Conservation (phyloP, 306 rosid species). For the Canavalia ensiformis region DNA sequence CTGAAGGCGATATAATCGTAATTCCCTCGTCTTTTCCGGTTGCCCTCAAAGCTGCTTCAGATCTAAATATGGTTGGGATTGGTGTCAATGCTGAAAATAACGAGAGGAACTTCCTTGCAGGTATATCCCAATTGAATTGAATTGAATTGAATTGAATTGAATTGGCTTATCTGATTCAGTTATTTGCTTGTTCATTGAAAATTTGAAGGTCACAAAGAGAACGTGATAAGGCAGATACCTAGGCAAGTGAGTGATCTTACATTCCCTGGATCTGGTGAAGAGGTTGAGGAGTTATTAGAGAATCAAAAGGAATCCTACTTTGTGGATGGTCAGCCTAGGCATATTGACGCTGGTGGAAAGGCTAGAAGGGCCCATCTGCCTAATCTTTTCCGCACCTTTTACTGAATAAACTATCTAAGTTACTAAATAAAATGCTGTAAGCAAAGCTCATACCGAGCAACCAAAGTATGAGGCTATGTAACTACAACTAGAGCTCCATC, state of each 20-base stretch:
- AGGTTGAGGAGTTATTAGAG: slow-evolving; percentile 44
- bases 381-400: too few species aligned
- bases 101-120: slow-evolving; percentile 60
- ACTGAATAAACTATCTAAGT: too few species aligned
- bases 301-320: slow-evolving; percentile 51
- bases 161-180: neutral
- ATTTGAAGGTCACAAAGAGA: slow-evolving; percentile 49
- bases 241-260: slow-evolving; percentile 44
- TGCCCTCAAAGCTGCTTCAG: slow-evolving; percentile 42
- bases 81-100: slow-evolving; percentile 57
- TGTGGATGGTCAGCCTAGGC: slow-evolving; percentile 43
- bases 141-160: neutral
- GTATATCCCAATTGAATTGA: slow-evolving; percentile 19
- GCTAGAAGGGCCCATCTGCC: too few species aligned
- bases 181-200: neutral
- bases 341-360: neutral
- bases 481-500: too few species aligned
- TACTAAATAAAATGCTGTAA: too few species aligned
- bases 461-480: too few species aligned
- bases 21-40: slow-evolving; percentile 58
- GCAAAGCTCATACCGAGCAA: too few species aligned
- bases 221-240: slow-evolving; percentile 50
- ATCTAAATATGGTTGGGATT: slow-evolving; percentile 43
- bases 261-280: slow-evolving; percentile 44
- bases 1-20: slow-evolving; percentile 39